Base-by-base conservation (phyloP, 371 early-diverging fungal genomes). In the Circinella umbellata region DNA sequence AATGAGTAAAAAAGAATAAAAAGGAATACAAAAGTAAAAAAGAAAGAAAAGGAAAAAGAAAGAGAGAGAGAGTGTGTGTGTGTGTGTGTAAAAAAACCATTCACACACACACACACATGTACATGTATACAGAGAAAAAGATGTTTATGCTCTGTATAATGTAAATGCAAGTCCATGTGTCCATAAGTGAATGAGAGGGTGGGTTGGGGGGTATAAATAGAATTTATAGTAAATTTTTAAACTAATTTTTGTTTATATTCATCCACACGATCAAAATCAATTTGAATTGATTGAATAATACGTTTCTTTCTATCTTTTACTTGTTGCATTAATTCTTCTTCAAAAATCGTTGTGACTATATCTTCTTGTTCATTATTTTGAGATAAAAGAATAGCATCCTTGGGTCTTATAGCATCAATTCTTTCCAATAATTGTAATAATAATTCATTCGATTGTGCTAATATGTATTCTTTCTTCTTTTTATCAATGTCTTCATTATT, bases 371-470 rank as follows among this genome's bases (percentile, higher is more conserved):
- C 27, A 49, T 42, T 47, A 15, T 4, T 14, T 15, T 9, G 15
- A 11, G 47, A 15, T 8, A 18, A 27, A 42, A 79, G 54, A 67
- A 83, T 69, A 10, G 69, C 72, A 15, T 64, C 66, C 39, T 67
- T 64, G 18, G 83, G 83, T 54, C 73, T 70, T 54, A 83, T 77
- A 13, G 80, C 75, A 39, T 83, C 83, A 2, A 83, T 61, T 18
- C 77, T 70, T 18, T 83, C 83, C 73, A 83, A 69, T 3, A 80
- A 64, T 54, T 70, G 73, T 34, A 80, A 51, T 18, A 80, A 61
- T 47, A 83, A 51, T 48, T 83, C 83, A 57, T 83, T 80, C n/a
- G 73, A 69, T 11, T 79, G 74, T 4, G 75, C 79, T 9, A 80
- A 61, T 4, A 53, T 63, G 46, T 71, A 80, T 49, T 80, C 77